These are phyloP conservation scores for Astraeus odoratus DNA, from an alignment of 768 basidiomycete genomes.

Conservation along the genomic window DNA sequence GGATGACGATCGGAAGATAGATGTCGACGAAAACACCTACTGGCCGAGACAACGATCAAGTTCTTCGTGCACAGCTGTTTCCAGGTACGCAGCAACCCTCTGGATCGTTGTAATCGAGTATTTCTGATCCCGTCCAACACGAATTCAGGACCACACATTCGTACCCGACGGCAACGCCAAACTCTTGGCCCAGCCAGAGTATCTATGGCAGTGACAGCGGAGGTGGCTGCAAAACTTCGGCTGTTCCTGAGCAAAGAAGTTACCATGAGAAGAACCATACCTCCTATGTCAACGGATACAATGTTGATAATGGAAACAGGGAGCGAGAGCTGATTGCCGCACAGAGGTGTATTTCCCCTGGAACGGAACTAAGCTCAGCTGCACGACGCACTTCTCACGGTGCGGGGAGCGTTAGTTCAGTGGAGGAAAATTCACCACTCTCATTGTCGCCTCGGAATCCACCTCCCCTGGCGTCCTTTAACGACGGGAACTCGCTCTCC, in stretches of 20 bases:
- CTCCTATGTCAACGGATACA: background rate
- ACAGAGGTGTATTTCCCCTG: background rate
- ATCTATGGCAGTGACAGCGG: background rate
- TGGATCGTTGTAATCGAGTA: background rate
- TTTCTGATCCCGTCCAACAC: background rate
- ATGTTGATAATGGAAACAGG: background rate
- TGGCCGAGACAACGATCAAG: conserved; percentile 40
- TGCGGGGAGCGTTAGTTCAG: background rate
- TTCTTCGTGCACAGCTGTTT: conserved; percentile 26
- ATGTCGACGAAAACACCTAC: conserved; percentile 19
- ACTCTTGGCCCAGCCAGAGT: background rate
- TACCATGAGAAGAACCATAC: background rate
- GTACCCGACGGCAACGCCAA: background rate
- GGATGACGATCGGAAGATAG: conserved; percentile 36
- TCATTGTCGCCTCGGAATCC: background rate
- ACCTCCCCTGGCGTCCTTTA: background rate
- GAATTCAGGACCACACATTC: background rate
- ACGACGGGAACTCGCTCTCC: background rate
- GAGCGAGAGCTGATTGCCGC: background rate
- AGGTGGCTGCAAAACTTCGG: background rate
- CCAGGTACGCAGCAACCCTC: background rate
- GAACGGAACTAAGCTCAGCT: background rate
- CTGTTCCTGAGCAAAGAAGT: background rate
- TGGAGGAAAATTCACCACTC: background rate
- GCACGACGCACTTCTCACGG: background rate